Evolutionary conservation across 371 early-diverging fungal genomes (phyloP).

Genomic region (Mortierella sp.): DNA sequence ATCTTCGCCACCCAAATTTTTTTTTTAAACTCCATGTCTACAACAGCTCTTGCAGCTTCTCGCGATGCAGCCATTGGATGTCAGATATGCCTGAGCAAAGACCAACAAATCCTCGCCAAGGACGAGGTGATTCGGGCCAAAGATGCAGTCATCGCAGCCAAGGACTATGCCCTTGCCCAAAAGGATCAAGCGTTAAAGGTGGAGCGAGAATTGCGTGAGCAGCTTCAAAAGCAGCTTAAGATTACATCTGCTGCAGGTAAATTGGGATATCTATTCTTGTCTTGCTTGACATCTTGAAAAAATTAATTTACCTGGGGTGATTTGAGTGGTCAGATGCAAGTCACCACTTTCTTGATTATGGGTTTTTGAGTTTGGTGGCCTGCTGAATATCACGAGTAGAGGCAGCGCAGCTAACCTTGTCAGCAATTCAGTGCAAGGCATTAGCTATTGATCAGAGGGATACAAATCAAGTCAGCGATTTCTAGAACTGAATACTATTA

Average conservation of each 20-base stretch:
- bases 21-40: slow-evolving; percentile 1
- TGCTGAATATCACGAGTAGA: too few species aligned
- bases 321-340: background rate
- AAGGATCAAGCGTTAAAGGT: slow-evolving; percentile 38
- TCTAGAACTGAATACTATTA: too few species aligned
- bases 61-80: slow-evolving; percentile 13
- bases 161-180: slow-evolving; percentile 42
- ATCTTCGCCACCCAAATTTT: too few species aligned
- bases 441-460: too few species aligned
- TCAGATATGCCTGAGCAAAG: slow-evolving; percentile 32
- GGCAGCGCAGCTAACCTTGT: too few species aligned
- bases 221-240: slow-evolving; percentile 46
- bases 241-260: slow-evolving; percentile 31
- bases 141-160: slow-evolving; percentile 45
- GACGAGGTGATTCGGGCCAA: slow-evolving; percentile 51
- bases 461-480: too few species aligned
- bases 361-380: too few species aligned
- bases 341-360: too few species aligned
- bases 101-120: slow-evolving; percentile 42
- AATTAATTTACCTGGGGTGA: too few species aligned
- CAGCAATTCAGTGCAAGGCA: too few species aligned
- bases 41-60: slow-evolving; percentile 3
- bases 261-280: background rate
- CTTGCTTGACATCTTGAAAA: too few species aligned
- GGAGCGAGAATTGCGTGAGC: slow-evolving; percentile 40